A percentile compares a stretch with the other conserved stretches of the same genome.
Conservation (phyloP, 139 green algal genomes). For the Eudorina sp. region DNA sequence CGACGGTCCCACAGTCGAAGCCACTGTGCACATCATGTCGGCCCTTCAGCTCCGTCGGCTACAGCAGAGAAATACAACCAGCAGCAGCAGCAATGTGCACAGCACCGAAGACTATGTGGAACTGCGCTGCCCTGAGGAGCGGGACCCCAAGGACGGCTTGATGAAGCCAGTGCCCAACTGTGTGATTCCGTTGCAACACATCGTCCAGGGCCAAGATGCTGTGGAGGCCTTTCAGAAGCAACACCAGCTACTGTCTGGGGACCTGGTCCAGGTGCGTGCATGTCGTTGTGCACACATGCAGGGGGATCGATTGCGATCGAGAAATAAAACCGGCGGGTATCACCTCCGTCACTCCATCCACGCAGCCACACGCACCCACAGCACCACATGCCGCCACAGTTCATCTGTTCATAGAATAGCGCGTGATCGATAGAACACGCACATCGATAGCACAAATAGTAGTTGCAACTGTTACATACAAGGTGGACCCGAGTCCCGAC, state of each 20-base stretch:
- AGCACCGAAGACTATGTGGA: neutral
- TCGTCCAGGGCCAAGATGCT: neutral
- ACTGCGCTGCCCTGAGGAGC: conserved; percentile 17
- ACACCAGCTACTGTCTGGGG: neutral
- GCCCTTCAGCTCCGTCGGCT: neutral
- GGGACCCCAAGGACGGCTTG: neutral
- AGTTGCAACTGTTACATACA: too few species aligned
- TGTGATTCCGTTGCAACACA: neutral
- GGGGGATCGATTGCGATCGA: too few species aligned
- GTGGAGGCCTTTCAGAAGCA: neutral
- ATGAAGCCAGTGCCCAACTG: neutral
- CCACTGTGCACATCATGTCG: neutral
- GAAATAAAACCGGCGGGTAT: too few species aligned
- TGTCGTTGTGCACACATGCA: too few species aligned
- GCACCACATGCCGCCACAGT: too few species aligned
- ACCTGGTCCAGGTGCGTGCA: neutral
- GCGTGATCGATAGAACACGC: too few species aligned
- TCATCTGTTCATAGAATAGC: too few species aligned
- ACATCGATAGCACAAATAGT: too few species aligned
- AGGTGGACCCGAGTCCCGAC: too few species aligned
- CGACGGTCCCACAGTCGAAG: neutral
- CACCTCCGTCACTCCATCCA: too few species aligned
- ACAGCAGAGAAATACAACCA: too few species aligned
- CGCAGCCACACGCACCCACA: too few species aligned
- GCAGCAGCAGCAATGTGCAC: neutral